Evolutionary conservation across 1,284 basidiomycete species (phyloP).

Genomic region (Rhizoctonia solani): DNA sequence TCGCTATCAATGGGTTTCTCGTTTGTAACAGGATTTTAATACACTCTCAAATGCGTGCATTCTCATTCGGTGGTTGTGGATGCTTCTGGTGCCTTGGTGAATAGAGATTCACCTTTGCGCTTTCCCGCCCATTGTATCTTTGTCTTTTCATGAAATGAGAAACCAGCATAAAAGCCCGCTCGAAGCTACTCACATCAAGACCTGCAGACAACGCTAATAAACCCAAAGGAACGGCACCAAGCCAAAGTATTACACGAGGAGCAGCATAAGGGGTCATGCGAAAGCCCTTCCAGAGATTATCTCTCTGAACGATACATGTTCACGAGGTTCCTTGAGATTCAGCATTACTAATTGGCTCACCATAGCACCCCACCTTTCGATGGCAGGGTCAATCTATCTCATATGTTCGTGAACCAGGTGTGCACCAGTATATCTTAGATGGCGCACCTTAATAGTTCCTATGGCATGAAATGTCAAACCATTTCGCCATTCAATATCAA

Average conservation of each 20-base stretch:
- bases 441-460: constrained; percentile 24
- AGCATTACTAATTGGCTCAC: background rate
- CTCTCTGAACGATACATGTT: constrained; percentile 25
- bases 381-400: constrained; percentile 36
- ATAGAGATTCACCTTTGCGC: constrained; percentile 36
- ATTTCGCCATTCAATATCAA: background rate
- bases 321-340: background rate
- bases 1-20: constrained; percentile 6
- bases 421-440: background rate
- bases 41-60: constrained; percentile 4
- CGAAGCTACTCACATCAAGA: constrained; percentile 32
- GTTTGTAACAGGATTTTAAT: constrained; percentile 1
- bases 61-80: constrained; percentile 11
- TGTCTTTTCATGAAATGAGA: background rate
- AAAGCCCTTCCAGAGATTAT: constrained; percentile 37
- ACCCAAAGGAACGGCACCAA: constrained; percentile 30
- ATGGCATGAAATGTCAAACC: background rate
- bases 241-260: constrained; percentile 34
- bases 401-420: background rate
- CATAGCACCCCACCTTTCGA: constrained; percentile 38
- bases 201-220: constrained; percentile 20
- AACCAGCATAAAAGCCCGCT: background rate
- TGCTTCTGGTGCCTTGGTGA: constrained; percentile 5
- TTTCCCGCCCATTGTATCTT: constrained; percentile 37
- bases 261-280: constrained; percentile 36